Evolutionary conservation across 805 yeast species (phyloP).

Genomic region (Candida palmyrensis): DNA sequence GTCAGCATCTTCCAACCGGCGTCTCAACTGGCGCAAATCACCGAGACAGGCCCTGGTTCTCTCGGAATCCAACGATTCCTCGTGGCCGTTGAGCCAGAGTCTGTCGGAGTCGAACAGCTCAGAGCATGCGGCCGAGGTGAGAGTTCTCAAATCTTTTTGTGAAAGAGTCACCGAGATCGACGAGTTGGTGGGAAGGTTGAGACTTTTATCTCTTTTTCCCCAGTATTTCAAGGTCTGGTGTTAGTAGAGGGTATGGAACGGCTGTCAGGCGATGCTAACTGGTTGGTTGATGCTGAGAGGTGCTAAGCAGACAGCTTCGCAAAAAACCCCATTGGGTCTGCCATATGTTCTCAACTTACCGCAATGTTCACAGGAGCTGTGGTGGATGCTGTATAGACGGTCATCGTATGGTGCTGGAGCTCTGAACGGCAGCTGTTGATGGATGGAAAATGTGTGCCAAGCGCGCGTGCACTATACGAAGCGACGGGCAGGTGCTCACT

Average conservation of each 20-base stretch:
- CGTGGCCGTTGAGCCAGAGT: conserved; percentile 82
- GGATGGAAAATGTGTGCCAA: too few species aligned
- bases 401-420: conserved; percentile 24
- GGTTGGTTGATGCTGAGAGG: too few species aligned
- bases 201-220: conserved; percentile 91
- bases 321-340: not conserved
- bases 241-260: not conserved
- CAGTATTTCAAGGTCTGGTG: conserved; percentile 85
- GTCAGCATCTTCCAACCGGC: conserved; percentile 53
- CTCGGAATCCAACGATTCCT: conserved; percentile 62
- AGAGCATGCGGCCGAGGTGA: conserved; percentile 81
- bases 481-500: too few species aligned
- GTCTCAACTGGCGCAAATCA: conserved; percentile 69
- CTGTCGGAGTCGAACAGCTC: conserved; percentile 54
- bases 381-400: conserved; percentile 66
- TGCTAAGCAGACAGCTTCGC: too few species aligned
- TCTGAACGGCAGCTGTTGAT: too few species aligned
- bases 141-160: conserved; percentile 85
- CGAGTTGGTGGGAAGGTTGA: conserved; percentile 93
- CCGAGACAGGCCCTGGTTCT: conserved; percentile 68
- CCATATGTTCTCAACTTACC: conserved; percentile 38
- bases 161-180: conserved; percentile 92
- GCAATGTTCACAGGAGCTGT: conserved; percentile 99
- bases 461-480: too few species aligned
- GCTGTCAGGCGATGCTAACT: not conserved